Percentiles rank a stretch among this genome's conserved stretches.
These are phyloP conservation scores for Chloromonas sp. DNA, from an alignment of 163 green algal genomes.

Conservation along the genomic window DNA sequence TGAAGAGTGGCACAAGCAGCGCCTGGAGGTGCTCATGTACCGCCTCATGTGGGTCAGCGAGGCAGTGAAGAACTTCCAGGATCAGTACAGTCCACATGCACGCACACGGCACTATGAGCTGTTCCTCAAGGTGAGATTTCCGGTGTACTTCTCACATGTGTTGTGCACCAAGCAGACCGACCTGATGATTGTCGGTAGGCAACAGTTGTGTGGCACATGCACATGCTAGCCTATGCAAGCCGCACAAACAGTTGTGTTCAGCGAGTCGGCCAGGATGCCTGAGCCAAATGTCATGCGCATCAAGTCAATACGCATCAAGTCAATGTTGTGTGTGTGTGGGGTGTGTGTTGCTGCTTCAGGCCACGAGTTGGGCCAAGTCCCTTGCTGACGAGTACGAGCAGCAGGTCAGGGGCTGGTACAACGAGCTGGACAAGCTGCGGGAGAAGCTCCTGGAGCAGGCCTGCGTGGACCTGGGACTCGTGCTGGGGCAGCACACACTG, in stretches of 20 bases:
- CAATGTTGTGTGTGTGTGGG: background rate
- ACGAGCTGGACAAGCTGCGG: slow-evolving; percentile 48
- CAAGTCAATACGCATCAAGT: no score
- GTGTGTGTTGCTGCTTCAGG: slow-evolving; percentile 9
- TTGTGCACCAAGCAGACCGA: no score
- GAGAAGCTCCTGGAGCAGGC: slow-evolving; percentile 36
- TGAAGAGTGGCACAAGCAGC: slow-evolving; percentile 38
- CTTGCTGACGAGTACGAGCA: slow-evolving; percentile 47
- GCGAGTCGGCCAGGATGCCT: no score
- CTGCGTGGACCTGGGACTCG: slow-evolving; percentile 53
- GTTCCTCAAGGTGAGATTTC: slow-evolving; percentile 20
- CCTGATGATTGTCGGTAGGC: no score
- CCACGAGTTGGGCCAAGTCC: slow-evolving; percentile 39
- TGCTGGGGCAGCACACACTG: slow-evolving; percentile 47
- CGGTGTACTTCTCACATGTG: no score
- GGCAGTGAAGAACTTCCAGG: slow-evolving; percentile 47
- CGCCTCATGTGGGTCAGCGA: slow-evolving; percentile 49
- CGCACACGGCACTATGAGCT: slow-evolving; percentile 29
- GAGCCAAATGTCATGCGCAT: no score
- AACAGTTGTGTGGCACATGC: no score
- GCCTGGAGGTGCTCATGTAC: slow-evolving; percentile 59
- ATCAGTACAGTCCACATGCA: slow-evolving; percentile 38
- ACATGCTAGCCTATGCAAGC: no score
- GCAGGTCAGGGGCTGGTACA: slow-evolving; percentile 34
- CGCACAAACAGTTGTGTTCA: no score